phyloP scores from a whole-genome alignment of 2,329 filamentous ascomycete species.

The Metarhizium rileyi region DNA sequence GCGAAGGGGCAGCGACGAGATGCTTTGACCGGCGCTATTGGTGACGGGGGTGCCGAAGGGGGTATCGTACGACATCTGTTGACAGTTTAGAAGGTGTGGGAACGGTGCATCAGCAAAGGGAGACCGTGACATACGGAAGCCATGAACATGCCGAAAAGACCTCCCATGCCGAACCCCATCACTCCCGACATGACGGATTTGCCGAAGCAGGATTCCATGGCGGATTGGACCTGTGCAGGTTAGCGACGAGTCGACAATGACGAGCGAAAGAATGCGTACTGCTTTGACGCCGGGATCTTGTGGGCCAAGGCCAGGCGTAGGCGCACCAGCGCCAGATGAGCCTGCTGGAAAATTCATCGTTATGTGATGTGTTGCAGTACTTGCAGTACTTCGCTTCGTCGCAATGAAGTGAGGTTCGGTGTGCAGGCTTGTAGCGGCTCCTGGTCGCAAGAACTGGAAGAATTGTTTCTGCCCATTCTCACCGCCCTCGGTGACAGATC shows the following conservation, averaged over 20 bases:
- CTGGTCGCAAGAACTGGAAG: constrained; percentile 12
- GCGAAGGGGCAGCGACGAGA: constrained; percentile 62
- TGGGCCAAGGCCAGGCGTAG: constrained; percentile 19
- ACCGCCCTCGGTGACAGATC: constrained; percentile 23
- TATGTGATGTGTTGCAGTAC: constrained; percentile 1
- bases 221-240: constrained; percentile 56
- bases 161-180: constrained; percentile 90
- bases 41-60: constrained; percentile 53
- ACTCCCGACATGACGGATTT: constrained; percentile 86
- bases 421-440: neutral
- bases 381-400: neutral
- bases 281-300: constrained; percentile 45
- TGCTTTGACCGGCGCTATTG: constrained; percentile 23
- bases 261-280: constrained; percentile 22
- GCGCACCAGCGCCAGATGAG: constrained; percentile 15
- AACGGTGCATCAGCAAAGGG: neutral
- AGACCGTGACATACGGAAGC: constrained; percentile 58
- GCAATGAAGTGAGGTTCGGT: neutral
- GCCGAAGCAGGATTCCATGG: constrained; percentile 85
- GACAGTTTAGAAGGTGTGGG: constrained; percentile 9
- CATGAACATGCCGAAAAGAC: constrained; percentile 96
- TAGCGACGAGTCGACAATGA: neutral
- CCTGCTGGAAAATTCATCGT: constrained; percentile 31
- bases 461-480: constrained; percentile 29
- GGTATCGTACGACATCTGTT: constrained; percentile 97